Percentiles rank a stretch among this genome's conserved stretches.
These are phyloP conservation scores for Dimocarpus longan DNA, from an alignment of 345 rosid species.

Conservation along the genomic window DNA sequence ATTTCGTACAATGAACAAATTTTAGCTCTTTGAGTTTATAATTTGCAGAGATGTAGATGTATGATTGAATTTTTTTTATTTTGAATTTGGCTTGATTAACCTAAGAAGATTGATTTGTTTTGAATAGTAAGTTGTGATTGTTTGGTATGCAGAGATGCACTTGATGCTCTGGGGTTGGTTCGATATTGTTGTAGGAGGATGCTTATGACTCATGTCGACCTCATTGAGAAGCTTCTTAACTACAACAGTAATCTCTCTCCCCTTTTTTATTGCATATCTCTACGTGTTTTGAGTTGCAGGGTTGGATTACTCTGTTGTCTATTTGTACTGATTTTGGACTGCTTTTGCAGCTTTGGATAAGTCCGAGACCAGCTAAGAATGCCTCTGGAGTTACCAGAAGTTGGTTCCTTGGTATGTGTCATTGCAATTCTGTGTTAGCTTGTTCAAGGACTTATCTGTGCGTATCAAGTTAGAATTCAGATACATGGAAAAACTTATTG, in stretches of 20 bases:
- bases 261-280: slow-evolving; percentile 14
- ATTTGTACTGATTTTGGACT: not conserved
- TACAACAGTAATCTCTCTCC: slow-evolving; percentile 67
- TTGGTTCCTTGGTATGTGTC: not conserved
- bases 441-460: not conserved
- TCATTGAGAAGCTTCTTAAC: slow-evolving; percentile 97
- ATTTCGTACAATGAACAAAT: not conserved
- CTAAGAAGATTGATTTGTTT: no score
- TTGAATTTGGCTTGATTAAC: not conserved
- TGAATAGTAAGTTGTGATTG: not conserved
- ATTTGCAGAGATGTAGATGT: not conserved
- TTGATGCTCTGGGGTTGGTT: slow-evolving; percentile 86
- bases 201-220: slow-evolving; percentile 99
- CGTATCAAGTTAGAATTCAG: not conserved
- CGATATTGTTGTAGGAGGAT: slow-evolving; percentile 96
- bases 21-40: not conserved
- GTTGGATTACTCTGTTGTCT: not conserved
- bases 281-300: not conserved
- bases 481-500: not conserved
- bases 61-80: not conserved
- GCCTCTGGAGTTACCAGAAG: slow-evolving; percentile 13
- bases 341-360: slow-evolving; percentile 71
- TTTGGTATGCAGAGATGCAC: slow-evolving; percentile 76
- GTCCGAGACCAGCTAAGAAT: slow-evolving; percentile 52
- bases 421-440: not conserved